phyloP scores from a whole-genome alignment of 1,284 basidiomycete genomes.

The Leccinum solheimii region DNA sequence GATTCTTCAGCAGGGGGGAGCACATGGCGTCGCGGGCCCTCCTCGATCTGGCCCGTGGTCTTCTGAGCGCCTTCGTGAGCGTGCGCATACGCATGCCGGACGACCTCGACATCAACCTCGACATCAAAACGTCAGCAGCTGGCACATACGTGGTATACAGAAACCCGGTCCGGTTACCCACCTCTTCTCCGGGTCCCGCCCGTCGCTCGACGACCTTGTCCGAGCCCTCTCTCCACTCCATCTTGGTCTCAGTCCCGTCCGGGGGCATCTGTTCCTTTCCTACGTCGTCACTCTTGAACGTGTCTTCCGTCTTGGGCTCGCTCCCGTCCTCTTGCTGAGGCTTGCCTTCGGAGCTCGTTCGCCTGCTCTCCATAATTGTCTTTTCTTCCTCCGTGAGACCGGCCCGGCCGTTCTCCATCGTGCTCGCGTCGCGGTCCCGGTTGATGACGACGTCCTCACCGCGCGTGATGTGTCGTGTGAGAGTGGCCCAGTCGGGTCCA shows the following conservation, averaged over 20 bases:
- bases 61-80: slow-evolving; percentile 3
- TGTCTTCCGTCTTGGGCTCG: slow-evolving; percentile 21
- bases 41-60: slow-evolving; percentile 1
- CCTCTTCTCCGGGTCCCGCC: slow-evolving; percentile 34
- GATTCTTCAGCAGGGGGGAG: not conserved
- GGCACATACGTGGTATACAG: not conserved
- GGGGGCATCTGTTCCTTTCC: slow-evolving; percentile 38
- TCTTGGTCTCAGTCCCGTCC: slow-evolving; percentile 44
- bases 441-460: slow-evolving; percentile 82
- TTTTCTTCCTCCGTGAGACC: slow-evolving; percentile 37
- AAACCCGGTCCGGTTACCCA: slow-evolving; percentile 3
- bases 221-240: slow-evolving; percentile 65
- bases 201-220: slow-evolving; percentile 48
- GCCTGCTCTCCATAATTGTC: slow-evolving; percentile 27
- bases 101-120: slow-evolving; percentile 31
- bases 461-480: slow-evolving; percentile 67
- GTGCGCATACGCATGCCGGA: slow-evolving; percentile 22
- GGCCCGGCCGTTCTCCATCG: slow-evolving; percentile 51
- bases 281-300: slow-evolving; percentile 18
- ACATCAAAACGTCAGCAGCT: slow-evolving; percentile 15
- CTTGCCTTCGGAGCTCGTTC: slow-evolving; percentile 17
- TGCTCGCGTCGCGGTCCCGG: slow-evolving; percentile 52
- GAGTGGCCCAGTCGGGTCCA: slow-evolving; percentile 73
- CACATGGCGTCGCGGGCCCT: not conserved
- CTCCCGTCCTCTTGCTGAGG: slow-evolving; percentile 3